These are phyloP conservation scores for Cutaneotrichosporon sp. DNA, from an alignment of 1,284 basidiomycete species.

Conservation along the genomic window DNA sequence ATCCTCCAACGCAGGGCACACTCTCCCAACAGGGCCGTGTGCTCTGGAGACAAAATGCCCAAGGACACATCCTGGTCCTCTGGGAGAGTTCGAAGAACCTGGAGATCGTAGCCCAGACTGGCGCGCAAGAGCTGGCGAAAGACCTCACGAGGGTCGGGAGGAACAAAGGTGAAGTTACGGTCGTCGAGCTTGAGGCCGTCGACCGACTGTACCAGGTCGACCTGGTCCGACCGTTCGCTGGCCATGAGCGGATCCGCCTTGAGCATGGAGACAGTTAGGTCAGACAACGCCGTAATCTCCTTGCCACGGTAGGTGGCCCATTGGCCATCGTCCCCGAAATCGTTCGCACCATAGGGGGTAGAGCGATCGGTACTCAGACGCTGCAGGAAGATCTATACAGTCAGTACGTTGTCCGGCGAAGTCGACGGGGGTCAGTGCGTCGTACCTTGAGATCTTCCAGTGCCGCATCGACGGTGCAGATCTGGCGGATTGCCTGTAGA, in stretches of 20 bases:
- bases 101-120: constrained; percentile 82
- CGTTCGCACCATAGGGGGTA: constrained; percentile 80
- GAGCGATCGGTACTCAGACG: constrained; percentile 80
- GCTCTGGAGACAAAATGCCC: constrained; percentile 79
- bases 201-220: constrained; percentile 66
- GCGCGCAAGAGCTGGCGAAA: constrained; percentile 81
- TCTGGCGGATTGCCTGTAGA: constrained; percentile 22
- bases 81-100: constrained; percentile 83
- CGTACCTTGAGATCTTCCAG: constrained; percentile 75
- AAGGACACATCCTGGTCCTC: constrained; percentile 96
- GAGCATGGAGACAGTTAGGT: constrained; percentile 15
- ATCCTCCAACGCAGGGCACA: constrained; percentile 90
- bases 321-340: constrained; percentile 76
- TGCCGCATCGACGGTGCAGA: constrained; percentile 63
- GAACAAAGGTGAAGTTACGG: constrained; percentile 66
- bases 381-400: constrained; percentile 74
- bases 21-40: constrained; percentile 80
- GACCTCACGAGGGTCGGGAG: constrained; percentile 78
- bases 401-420: neutral
- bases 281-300: constrained; percentile 78
- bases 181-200: constrained; percentile 31
- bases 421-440: constrained; percentile 16
- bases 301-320: constrained; percentile 80
- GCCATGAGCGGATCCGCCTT: constrained; percentile 25
- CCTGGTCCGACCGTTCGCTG: constrained; percentile 14